Base-by-base conservation (phyloP, 2,329 filamentous ascomycete genomes). In the Grosmannia clavigera region DNA sequence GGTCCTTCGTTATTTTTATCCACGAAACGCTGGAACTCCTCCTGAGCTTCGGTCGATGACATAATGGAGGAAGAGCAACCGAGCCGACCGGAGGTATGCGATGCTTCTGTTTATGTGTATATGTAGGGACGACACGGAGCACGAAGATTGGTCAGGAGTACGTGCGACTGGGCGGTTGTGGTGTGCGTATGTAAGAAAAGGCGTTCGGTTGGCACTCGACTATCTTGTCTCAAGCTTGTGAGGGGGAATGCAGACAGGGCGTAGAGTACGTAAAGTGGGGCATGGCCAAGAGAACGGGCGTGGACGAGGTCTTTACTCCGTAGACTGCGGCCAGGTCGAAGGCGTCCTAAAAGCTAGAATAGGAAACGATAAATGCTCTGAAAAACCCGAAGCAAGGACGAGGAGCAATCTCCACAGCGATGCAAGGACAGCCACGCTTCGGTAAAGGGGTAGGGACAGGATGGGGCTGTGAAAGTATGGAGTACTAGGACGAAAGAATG, bases 1-100 rank as follows among this genome's bases (percentile, higher is more conserved):
- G 65, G 64, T 58, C 70, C 70, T 46, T 73, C 73, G 57, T 74
- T 77, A 66, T 82, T 83, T 66, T 81, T 83, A 65, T 78, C 76
- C 63, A 88, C 72, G 61, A 87, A 78, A 64, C 75, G 72, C 70
- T 85, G 80, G 71, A 85, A 86, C 72, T 88, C 83, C 75, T 86
- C 82, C 71, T 86, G 81, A 58, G 83, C 83, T 57, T 61, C 81
- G 29, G 61, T 63, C 31, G 60, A 75, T 64, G 79, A 74, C 81
- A 83, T 83, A 70, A 59, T 77, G 75, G 66, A 62, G 61, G 61
- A 53, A 58, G 35, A 50, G 58, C 50, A 35, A 25, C 6, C 31
- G n/a, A 55, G 12, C 10, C n/a, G 51, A 25, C 35, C 10, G 25
- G 35, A 12, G 25, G 53, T 40, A 14, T 35, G 33, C 35, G 22